Base-by-base conservation (phyloP, 1,284 basidiomycete genomes). In the Cryptococcus sp. region DNA sequence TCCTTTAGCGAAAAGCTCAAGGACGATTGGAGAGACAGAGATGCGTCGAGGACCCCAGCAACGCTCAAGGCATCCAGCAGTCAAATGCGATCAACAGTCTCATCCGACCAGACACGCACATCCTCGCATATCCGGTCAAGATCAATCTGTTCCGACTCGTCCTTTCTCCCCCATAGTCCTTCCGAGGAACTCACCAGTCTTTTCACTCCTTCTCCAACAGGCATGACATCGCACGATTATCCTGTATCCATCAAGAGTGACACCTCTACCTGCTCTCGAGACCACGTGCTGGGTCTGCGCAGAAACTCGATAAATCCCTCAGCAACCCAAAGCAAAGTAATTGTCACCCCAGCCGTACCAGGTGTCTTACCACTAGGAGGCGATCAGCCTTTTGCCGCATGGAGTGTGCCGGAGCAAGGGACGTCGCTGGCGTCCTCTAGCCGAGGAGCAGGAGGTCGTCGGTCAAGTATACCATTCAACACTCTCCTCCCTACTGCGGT, bases 281-380 rank as follows among this genome's bases (percentile, higher is more conserved):
- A 67, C 22, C 40, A 62, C 16, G 67, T 63, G 16, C 54, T 67
- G 58, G 62, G 61, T 2, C 15, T 67, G 1, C 46, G 46, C 19
- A 54, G 58, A 16, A 57, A 61, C 41, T 30, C 46, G 4, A 27
- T 42, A 35, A 52, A 47, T 15, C 52, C 51, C 22, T 48, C 50
- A 1, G 47, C 45, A 23, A 41, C 40, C 17, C 51, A 45, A 50
- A 57, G 59, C 51, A 58, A 43, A 42, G 45, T 60, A 4, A 68
- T 65, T 48, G 22, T 23, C 2, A 42, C 63, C 1, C 65, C 69
- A 13, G 60, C 57, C 43, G 59, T 68, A 2, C 54, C 60, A n/a
- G 65, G 71, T 41, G 62, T 71, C 0, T 49, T 72, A 13, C 67
- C 67, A 13, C 68, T 66, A 50, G 65, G 62, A 1, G 40, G 53